Percentiles rank a stretch among this genome's conserved stretches.
Conservation (phyloP, 2,329 filamentous ascomycete genomes). For the Colletotrichum tofieldiae region DNA sequence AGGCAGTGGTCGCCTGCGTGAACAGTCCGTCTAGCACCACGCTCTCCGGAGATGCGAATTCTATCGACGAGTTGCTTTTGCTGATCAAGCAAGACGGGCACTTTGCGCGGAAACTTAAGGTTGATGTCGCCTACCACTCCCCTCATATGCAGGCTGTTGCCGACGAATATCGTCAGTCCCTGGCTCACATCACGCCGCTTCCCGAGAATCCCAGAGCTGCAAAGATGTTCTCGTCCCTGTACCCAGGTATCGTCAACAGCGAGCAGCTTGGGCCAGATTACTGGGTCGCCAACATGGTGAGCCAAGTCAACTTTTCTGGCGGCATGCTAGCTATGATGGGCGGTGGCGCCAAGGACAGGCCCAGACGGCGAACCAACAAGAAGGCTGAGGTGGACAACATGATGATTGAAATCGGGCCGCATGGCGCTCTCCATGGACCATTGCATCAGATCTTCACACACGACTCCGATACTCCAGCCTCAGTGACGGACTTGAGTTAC, state of each 20-base stretch:
- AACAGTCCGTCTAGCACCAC: constrained; percentile 69
- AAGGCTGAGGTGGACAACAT: not conserved
- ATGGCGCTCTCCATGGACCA: constrained; percentile 10
- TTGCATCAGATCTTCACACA: constrained; percentile 16
- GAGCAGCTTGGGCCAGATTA: constrained; percentile 3
- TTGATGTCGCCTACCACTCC: constrained; percentile 27
- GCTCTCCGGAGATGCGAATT: constrained; percentile 63
- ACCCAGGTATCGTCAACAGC: not conserved
- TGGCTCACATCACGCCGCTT: too few relatives aligned
- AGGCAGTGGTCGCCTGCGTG: constrained; percentile 53
- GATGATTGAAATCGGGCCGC: constrained; percentile 23
- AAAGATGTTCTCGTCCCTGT: constrained; percentile 4
- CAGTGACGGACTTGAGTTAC: not conserved
- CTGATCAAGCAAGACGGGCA: constrained; percentile 49
- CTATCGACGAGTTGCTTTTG: constrained; percentile 58
- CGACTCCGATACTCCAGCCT: not conserved
- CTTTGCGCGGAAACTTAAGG: constrained; percentile 14
- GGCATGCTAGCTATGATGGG: too few relatives aligned
- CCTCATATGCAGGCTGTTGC: constrained; percentile 14
- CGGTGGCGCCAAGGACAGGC: too few relatives aligned
- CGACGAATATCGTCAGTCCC: not conserved
- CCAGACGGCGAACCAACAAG: not conserved
- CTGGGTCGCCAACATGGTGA: constrained; percentile 28
- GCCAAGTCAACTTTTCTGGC: constrained; percentile 14
- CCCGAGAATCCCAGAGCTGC: too few relatives aligned